Evolutionary conservation across 306 rosid species (phyloP), one percentile per base, ranked within the genome.

Genomic region (Begonia peltatifolia): DNA sequence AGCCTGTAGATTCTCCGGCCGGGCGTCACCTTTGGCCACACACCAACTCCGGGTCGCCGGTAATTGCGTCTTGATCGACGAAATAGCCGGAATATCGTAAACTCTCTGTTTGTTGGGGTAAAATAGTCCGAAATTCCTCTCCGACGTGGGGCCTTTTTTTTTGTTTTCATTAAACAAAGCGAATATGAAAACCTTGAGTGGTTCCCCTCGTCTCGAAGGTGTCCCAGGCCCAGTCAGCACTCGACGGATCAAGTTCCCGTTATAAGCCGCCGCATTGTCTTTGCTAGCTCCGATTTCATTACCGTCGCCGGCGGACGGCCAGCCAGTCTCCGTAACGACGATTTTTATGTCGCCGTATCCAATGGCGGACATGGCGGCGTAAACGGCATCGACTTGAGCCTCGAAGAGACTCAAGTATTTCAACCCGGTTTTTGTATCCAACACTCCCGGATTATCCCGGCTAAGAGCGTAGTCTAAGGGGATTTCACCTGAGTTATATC

Each of bases 321-420:
- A 89, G 0, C 97, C 97, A 0, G 95, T 82, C 30, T 89, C 97
- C 0, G 95, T 55, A 0, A 89, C 72, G 0, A 72, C 65, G 1
- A 89, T 1, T 48, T 60, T 66, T 0, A 89, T 55, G 65, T 84
- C 93, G 56, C 67, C 63, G 74, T 76, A 74, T 41, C 83, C 69
- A 0, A 89, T 16, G 0, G 81, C 84, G 3, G 84, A 75, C 81
- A 74, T 70, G 70, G 97, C 97, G 0, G 97, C 83, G 9, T 22
- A 71, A 52, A 89, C 93, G 13, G 97, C 97, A 60, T 89, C 97
- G 42, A 89, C 0, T 64, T 89, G 95, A 2, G 97, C 97, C 4
- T 79, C 89, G 0, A 89, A 59, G 0, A 89, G 59, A 41, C 52
- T 84, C 6, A 14, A 8, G 47, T 89, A 89, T 6, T 23, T 55